Percentiles rank a stretch among this genome's conserved stretches.
These are phyloP conservation scores for Conidiobolus incongruus DNA, from an alignment of 371 early-diverging fungal genomes.

Conservation along the genomic window DNA sequence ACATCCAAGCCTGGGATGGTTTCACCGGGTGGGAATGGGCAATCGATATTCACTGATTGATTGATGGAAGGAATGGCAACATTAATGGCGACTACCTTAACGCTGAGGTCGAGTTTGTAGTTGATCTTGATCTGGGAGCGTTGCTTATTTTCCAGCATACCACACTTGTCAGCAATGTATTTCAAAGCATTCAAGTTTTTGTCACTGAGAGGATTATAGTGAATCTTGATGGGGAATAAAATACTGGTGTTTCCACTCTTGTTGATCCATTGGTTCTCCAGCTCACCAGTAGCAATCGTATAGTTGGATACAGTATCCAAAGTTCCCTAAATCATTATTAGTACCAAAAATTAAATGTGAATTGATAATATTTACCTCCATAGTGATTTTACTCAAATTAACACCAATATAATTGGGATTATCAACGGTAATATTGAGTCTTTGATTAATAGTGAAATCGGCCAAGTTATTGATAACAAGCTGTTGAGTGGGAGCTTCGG, in stretches of 20 bases:
- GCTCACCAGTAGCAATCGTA: background rate
- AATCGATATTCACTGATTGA: background rate
- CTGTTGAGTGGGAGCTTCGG: background rate
- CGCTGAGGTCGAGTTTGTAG: background rate
- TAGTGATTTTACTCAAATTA: background rate
- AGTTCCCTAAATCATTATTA: background rate
- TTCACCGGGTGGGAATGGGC: background rate
- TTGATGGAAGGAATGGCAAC: background rate
- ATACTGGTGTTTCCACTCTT: background rate
- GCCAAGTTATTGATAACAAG: background rate
- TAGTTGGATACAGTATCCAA: background rate
- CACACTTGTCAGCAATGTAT: slow-evolving; percentile 2
- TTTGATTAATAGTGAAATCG: background rate
- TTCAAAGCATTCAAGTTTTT: background rate
- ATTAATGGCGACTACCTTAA: slow-evolving; percentile 1
- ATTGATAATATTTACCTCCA: background rate
- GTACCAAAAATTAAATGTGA: background rate
- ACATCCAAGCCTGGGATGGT: background rate
- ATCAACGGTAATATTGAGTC: slow-evolving; percentile 1
- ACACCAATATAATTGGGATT: slow-evolving; percentile 4
- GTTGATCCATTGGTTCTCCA: background rate
- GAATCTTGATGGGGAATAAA: background rate
- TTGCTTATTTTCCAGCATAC: background rate
- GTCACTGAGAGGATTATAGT: background rate
- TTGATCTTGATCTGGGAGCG: background rate